Evolutionary conservation across 1,284 basidiomycete genomes (phyloP).

Genomic region (Trametes polyzona): DNA sequence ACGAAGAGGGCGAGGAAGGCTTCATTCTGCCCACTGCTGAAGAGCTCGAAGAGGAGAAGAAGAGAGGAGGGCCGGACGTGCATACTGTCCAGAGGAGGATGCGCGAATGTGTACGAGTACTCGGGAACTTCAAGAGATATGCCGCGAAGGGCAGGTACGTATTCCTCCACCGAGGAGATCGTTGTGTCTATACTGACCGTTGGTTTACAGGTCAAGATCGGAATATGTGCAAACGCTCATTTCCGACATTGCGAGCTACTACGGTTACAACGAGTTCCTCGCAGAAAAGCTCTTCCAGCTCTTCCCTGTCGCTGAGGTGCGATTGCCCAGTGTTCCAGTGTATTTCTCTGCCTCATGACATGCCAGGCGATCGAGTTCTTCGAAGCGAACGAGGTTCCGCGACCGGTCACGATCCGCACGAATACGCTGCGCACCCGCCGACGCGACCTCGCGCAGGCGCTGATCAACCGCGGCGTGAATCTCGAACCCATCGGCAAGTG

Average conservation of each 20-base stretch:
- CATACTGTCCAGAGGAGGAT: slow-evolving; percentile 88
- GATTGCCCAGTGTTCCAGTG: background rate
- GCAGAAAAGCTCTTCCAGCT: slow-evolving; percentile 94
- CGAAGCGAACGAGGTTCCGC: slow-evolving; percentile 95
- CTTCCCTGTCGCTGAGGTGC: slow-evolving; percentile 90
- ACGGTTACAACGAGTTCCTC: slow-evolving; percentile 97
- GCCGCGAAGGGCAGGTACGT: slow-evolving; percentile 74
- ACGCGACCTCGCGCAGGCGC: slow-evolving; percentile 91
- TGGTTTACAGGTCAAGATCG: slow-evolving; percentile 66
- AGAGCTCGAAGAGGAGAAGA: slow-evolving; percentile 82
- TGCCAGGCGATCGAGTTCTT: slow-evolving; percentile 94
- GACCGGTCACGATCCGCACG: slow-evolving; percentile 97
- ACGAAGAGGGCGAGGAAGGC: slow-evolving; percentile 58
- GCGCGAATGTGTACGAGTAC: slow-evolving; percentile 83
- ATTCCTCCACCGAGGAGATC: slow-evolving; percentile 1
- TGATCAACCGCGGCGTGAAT: slow-evolving; percentile 96
- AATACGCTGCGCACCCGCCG: slow-evolving; percentile 95
- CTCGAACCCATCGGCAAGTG: slow-evolving; percentile 98
- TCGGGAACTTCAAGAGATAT: slow-evolving; percentile 75
- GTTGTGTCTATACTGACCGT: slow-evolving; percentile 7
- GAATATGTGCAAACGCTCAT: slow-evolving; percentile 92
- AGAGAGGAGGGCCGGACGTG: slow-evolving; percentile 75
- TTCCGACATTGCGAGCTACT: slow-evolving; percentile 90
- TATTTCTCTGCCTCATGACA: slow-evolving; percentile 9
- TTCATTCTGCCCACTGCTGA: slow-evolving; percentile 83